Conservation (phyloP, 139 green algal genomes). For the Closterium sp. region DNA sequence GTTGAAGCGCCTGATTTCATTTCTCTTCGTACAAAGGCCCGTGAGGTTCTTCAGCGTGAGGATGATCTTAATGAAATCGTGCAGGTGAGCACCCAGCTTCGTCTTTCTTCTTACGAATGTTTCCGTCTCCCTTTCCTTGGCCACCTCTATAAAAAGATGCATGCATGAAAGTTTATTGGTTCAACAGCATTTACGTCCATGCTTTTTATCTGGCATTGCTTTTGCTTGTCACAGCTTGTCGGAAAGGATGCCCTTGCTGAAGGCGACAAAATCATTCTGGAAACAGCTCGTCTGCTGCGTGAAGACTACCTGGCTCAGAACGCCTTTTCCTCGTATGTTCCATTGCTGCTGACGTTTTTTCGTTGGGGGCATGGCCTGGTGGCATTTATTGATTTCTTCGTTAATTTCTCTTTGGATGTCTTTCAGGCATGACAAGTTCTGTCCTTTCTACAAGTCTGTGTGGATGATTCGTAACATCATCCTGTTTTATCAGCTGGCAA, state of each 20-base stretch:
- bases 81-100: too few species aligned
- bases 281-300: slow-evolving; percentile 95
- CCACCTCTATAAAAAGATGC: too few species aligned
- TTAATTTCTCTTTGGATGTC: slow-evolving; percentile 19
- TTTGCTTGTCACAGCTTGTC: slow-evolving; percentile 69
- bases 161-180: too few species aligned
- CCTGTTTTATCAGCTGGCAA: slow-evolving; percentile 75
- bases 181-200: too few species aligned
- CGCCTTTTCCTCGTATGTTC: slow-evolving; percentile 66
- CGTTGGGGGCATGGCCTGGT: background rate
- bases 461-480: slow-evolving; percentile 97
- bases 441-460: slow-evolving; percentile 97
- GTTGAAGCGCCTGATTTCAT: slow-evolving; percentile 87
- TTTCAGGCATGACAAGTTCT: slow-evolving; percentile 86
- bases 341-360: background rate
- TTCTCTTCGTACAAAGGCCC: slow-evolving; percentile 44
- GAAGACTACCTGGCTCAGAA: slow-evolving; percentile 99
- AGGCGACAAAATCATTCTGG: slow-evolving; percentile 94
- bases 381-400: background rate
- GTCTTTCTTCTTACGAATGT: background rate
- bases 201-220: background rate
- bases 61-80: slow-evolving; percentile 99
- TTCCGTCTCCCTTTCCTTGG: too few species aligned
- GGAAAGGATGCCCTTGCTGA: slow-evolving; percentile 98
- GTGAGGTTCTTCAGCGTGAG: slow-evolving; percentile 95